Conservation (phyloP, 441 rosid species). For the Erodium chrysanthum region DNA sequence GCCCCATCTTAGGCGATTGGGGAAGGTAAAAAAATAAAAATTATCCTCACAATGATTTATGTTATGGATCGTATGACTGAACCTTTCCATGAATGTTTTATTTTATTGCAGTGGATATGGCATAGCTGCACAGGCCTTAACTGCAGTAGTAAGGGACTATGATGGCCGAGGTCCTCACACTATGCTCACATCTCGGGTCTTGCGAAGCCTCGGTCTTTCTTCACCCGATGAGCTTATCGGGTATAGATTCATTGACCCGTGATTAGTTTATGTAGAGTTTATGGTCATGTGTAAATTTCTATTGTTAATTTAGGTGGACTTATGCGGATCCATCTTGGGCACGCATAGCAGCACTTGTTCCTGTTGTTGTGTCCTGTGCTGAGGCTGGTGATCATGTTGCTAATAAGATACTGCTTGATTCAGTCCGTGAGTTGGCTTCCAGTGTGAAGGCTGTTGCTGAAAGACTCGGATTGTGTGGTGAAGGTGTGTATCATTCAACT, state of each 20-base stretch:
- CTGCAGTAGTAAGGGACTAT: constrained; percentile 72
- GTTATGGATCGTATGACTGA: neutral
- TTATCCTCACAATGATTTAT: neutral
- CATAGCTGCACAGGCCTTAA: constrained; percentile 82
- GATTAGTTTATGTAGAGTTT: too few species aligned
- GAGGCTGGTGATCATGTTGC: constrained; percentile 63
- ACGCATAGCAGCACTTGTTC: constrained; percentile 23
- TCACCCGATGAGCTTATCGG: constrained; percentile 87
- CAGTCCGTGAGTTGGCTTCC: constrained; percentile 52
- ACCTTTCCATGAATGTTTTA: too few species aligned
- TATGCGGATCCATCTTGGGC: too few species aligned
- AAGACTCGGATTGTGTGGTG: constrained; percentile 47
- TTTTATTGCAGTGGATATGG: constrained; percentile 81
- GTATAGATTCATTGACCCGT: constrained; percentile 22
- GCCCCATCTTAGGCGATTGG: constrained; percentile 91
- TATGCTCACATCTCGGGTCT: constrained; percentile 46
- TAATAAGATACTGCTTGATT: constrained; percentile 40
- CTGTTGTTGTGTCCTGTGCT: constrained; percentile 57
- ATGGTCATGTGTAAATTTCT: too few species aligned
- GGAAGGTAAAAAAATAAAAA: constrained; percentile 42
- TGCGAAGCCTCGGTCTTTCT: constrained; percentile 53
- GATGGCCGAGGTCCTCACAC: constrained; percentile 90
- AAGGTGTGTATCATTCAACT: constrained; percentile 29
- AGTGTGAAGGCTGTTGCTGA: constrained; percentile 69
- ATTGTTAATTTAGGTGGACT: too few species aligned